phyloP scores from a whole-genome alignment of 495 filamentous ascomycete genomes.

The Hyaloscypha variabilis region DNA sequence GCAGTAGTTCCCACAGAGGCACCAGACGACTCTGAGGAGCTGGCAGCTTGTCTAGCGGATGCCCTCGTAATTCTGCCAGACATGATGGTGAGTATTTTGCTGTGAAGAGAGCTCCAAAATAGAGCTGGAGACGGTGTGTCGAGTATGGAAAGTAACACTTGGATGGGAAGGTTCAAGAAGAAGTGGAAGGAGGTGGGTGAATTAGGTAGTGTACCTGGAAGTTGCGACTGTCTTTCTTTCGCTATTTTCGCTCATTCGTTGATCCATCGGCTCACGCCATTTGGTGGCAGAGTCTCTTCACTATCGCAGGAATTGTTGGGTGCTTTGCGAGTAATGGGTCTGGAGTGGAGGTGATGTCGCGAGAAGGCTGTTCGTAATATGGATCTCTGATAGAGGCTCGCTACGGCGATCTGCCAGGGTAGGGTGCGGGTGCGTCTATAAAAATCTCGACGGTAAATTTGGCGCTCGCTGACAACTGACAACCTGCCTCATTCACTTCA shows the following conservation, averaged over 20 bases:
- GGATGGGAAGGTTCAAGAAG: neutral
- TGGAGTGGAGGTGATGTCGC: neutral
- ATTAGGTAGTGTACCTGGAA: slow-evolving; percentile 22
- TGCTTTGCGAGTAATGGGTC: neutral
- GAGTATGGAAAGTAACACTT: slow-evolving; percentile 3
- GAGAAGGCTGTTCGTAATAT: neutral
- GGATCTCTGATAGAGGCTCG: neutral
- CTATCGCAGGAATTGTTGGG: slow-evolving; percentile 9
- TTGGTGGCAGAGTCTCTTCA: slow-evolving; percentile 20
- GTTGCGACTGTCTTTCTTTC: slow-evolving; percentile 23
- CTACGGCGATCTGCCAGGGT: neutral
- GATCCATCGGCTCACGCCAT: slow-evolving; percentile 28
- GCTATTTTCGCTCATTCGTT: slow-evolving; percentile 25
- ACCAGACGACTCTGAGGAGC: slow-evolving; percentile 42
- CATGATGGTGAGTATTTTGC: slow-evolving; percentile 53
- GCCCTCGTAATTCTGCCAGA: slow-evolving; percentile 75
- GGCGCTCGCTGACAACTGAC: too few species aligned
- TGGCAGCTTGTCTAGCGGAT: slow-evolving; percentile 73
- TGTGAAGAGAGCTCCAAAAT: slow-evolving; percentile 10
- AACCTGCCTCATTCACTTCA: too few species aligned
- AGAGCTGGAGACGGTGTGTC: slow-evolving; percentile 3
- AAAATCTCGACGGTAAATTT: neutral
- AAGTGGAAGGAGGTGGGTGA: slow-evolving; percentile 19
- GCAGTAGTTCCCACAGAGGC: slow-evolving; percentile 44
- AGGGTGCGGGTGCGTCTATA: neutral